These are phyloP conservation scores for Hypsizygus marmoreus DNA, from an alignment of 768 basidiomycete species.

Conservation along the genomic window DNA sequence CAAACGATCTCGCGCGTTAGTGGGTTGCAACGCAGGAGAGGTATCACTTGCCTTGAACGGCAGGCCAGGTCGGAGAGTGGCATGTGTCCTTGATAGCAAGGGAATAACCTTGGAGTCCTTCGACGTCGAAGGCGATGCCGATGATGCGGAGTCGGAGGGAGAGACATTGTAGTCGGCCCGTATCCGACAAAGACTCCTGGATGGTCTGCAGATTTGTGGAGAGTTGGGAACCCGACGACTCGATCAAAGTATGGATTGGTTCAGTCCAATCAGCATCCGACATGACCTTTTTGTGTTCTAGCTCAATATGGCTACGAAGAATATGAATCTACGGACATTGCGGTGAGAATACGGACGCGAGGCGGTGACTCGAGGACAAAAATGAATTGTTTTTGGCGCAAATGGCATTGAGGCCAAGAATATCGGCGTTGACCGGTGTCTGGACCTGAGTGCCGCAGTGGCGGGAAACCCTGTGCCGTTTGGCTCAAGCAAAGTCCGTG, in stretches of 20 bases:
- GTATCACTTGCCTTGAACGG: slow-evolving; percentile 76
- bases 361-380: slow-evolving; percentile 22
- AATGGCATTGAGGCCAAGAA: slow-evolving; percentile 20
- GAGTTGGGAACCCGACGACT: slow-evolving; percentile 23
- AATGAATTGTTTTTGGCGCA: slow-evolving; percentile 22
- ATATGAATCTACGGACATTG: slow-evolving; percentile 42
- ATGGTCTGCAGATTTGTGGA: slow-evolving; percentile 29
- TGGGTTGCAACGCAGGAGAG: slow-evolving; percentile 49
- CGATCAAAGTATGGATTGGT: slow-evolving; percentile 25
- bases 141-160: slow-evolving; percentile 41
- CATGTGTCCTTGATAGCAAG: slow-evolving; percentile 67
- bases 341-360: slow-evolving; percentile 41
- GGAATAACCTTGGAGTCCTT: slow-evolving; percentile 70
- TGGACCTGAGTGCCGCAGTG: slow-evolving; percentile 18
- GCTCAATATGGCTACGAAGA: slow-evolving; percentile 37
- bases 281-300: slow-evolving; percentile 37
- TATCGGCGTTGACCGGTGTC: slow-evolving; percentile 26
- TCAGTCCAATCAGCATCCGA: slow-evolving; percentile 32
- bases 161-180: slow-evolving; percentile 10
- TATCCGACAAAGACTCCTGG: slow-evolving; percentile 21
- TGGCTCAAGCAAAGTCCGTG: slow-evolving; percentile 28
- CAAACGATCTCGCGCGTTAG: slow-evolving; percentile 56
- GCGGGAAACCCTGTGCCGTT: slow-evolving; percentile 31
- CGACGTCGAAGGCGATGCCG: slow-evolving; percentile 75
- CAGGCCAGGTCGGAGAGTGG: slow-evolving; percentile 69